Evolutionary conservation across 2,329 filamentous ascomycete species (phyloP), one percentile per base, ranked within the genome.

Genomic region (Fusarium phyllophilum): DNA sequence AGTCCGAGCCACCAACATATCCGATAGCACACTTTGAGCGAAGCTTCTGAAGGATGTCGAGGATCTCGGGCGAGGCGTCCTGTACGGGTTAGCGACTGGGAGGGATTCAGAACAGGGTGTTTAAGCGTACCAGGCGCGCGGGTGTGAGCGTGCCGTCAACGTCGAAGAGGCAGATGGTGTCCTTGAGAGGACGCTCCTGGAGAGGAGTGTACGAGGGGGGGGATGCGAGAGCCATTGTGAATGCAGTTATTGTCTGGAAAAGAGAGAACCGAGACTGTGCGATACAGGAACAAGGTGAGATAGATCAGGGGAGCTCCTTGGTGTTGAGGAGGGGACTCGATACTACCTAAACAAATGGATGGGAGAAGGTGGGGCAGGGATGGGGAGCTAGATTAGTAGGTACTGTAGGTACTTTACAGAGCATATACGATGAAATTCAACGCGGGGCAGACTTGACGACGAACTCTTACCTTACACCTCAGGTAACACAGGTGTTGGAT

Each of bases 121-220:
- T 69, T 62, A 38, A 36, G 45, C 14, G 83, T 87, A 97, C 94
- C 78, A 89, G 88, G 75, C 96, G 91, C 51, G 96, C 92, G 46
- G 91, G 93, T 22, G 95, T 96, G 77, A 99, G 90, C 36, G 96
- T 98, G 80, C 90, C 94, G 82, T 99, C 96, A 69, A 99, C 96
- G 84, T 99, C 96, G 84, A 99, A 99, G 74, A 99, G 92, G 80
- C 91, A 92, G 84, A 99, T 93, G 75, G 96, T 98, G 88, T 96
- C 94, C 86, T 95, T 94, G 83, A 98, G 86, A 48, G 94, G 94
- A 77, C 96, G 94, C 79, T 96, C 88, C 82, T 92, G 89, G 75
- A 98, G 90, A 72, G 94, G 90, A 64, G 95, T 92, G 84, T 92
- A 93, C 45, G 82, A 77, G 74, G 84, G 81, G 38, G 76, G 77